Evolutionary conservation across 352 stramenopile genomes (phyloP), one percentile per base, ranked within the genome.

Genomic region (Phytophthora sp.): DNA sequence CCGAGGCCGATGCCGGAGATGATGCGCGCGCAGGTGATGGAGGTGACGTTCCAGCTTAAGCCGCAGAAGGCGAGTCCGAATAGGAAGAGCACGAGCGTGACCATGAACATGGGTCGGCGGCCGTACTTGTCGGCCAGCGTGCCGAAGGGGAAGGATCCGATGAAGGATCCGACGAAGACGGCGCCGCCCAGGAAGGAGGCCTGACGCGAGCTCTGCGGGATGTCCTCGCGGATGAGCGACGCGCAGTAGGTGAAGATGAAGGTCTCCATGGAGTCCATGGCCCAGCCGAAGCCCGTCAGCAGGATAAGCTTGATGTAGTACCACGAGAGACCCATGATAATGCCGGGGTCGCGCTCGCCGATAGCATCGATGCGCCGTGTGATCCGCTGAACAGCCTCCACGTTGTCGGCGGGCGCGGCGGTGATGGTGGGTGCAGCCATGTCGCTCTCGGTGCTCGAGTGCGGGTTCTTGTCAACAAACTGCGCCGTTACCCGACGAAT

Each of bases 211-310:
- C 66, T 76, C 65, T 71, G 62, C 10, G 63, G n/a, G 27, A 88
- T 86, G 62, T 89, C 77, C 24, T 74, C 41, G 3, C 15, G 42
- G 44, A 87, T 85, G 49, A 84, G 62, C 15, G 12, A 13, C 10
- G 57, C 52, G 37, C 72, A 72, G 72, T 89, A 91, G 18, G 66
- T 87, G 49, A 91, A 89, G 42, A 91, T 48, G 45, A 90, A 86
- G 21, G 76, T 89, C 63, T 91, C 81, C 77, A 88, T 89, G 35
- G 84, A 80, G 60, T 92, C 76, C 62, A 92, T 86, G 44, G 84
- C 84, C 84, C 84, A 92, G 50, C 77, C 76, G 30, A 91, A 50
- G 30, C 84, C 84, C 15, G 81, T 81, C 27, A 91, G 68, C 32
- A 88, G 51, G 54, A 91, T 86, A 26, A 92, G 67, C 30, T 70